Base-by-base conservation (phyloP, 805 yeast genomes). In the Scheffersomyces coipomensis region DNA sequence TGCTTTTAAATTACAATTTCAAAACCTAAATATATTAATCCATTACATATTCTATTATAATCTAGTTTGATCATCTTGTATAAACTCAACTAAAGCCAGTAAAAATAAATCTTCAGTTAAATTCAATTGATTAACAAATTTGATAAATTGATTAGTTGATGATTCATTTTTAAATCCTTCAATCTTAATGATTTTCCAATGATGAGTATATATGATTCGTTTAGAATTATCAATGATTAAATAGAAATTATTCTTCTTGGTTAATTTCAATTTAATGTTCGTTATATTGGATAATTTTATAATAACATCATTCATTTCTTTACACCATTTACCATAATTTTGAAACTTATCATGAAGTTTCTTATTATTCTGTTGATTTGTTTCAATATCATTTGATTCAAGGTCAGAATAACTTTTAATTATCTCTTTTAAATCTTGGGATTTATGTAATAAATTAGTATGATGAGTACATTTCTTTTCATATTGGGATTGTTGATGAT, bases 321-420 rank as follows among this genome's bases (percentile, higher is more conserved):
- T 44, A 34, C 54, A 51, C 60, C 59, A 54, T 38, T 53, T 48
- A 16, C 54, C 59, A 33, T 37, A 46, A 16, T 25, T 29, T 23
- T 40, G 44, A 11, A 13, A 26, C 6, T 21, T 22, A 19, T 37
- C 35, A 34, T 35, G 29, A 25, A 27, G 10, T 15, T 19, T 9
- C 17, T 27, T 23, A 21, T 24, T 10, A 5, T 13, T 13, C 5
- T 5, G 7, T 27, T 27, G 18, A 5, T 5, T 5, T 13, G 9
- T 27, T 27, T 8, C 13, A 10, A 12, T 6, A n/a, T n/a, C n/a
- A n/a, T n/a, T n/a, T n/a, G n/a, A n/a, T n/a, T n/a, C n/a, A n/a
- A n/a, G n/a, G n/a, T n/a, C n/a, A n/a, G n/a, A n/a, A 24, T 24
- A 24, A 24, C 27, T 24, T 5, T 24, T 24, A 24, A 11, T 13